phyloP scores from a whole-genome alignment of 164 flowering plant genomes.

The Liquidambar formosana region DNA sequence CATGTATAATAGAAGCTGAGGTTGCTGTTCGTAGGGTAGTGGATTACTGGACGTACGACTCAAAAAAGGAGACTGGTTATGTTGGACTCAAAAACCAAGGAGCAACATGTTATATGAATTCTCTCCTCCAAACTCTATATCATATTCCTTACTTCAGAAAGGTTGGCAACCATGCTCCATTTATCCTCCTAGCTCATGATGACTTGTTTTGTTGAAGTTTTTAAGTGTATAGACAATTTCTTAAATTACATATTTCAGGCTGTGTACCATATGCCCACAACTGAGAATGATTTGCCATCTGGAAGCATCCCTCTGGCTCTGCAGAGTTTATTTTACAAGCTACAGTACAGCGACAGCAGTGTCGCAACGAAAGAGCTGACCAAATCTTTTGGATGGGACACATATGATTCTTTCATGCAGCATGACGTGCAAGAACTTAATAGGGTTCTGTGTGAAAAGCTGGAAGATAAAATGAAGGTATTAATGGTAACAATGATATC shows the following conservation, averaged over 20 bases:
- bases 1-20: constrained; percentile 63
- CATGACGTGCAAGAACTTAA: constrained; percentile 68
- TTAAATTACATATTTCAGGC: constrained; percentile 40
- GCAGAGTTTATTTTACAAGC: constrained; percentile 71
- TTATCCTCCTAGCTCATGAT: not conserved
- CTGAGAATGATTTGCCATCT: constrained; percentile 69
- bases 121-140: constrained; percentile 67
- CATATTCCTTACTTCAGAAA: constrained; percentile 74
- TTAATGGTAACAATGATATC: not conserved
- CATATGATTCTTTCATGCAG: constrained; percentile 62
- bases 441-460: constrained; percentile 61
- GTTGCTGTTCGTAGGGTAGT: constrained; percentile 59
- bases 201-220: not conserved
- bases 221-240: not conserved
- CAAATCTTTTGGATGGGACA: constrained; percentile 74
- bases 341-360: constrained; percentile 64
- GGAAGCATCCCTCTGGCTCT: constrained; percentile 67
- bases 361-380: constrained; percentile 72
- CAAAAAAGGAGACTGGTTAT: constrained; percentile 73
- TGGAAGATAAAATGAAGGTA: constrained; percentile 76
- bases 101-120: constrained; percentile 81
- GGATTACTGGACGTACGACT: constrained; percentile 66
- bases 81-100: constrained; percentile 80
- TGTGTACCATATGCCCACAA: constrained; percentile 73
- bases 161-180: constrained; percentile 27